A percentile compares a stretch with the other conserved stretches of the same genome.
These are phyloP conservation scores for rapeseed (Brassica napus) DNA, from an alignment of 345 rosid species.

Conservation along the genomic window Da-Ae NC_063442.1:4088001-4088500, in stretches of 20 bases:
- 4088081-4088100: not conserved
- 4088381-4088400: not conserved
- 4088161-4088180: not conserved
- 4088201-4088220: slow-evolving; percentile 47
- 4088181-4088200: not conserved
- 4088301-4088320: slow-evolving; percentile 41
- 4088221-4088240: slow-evolving; percentile 43
- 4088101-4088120: not conserved
- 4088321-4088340: slow-evolving; percentile 44
- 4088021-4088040: not conserved
- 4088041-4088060: not conserved
- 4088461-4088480: not conserved
- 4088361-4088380: not conserved
- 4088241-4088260: slow-evolving; percentile 43
- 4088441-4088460: slow-evolving; percentile 9
- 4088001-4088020: not conserved
- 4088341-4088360: slow-evolving; percentile 45
- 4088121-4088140: not conserved
- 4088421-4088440: slow-evolving; percentile 11
- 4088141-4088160: not conserved
- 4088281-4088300: slow-evolving; percentile 19
- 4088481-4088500: not conserved
- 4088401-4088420: slow-evolving; percentile 8
- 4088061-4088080: not conserved
- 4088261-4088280: slow-evolving; percentile 12